Base-by-base conservation (phyloP, 331 rosid genomes). In the Quercus lobata region DNA sequence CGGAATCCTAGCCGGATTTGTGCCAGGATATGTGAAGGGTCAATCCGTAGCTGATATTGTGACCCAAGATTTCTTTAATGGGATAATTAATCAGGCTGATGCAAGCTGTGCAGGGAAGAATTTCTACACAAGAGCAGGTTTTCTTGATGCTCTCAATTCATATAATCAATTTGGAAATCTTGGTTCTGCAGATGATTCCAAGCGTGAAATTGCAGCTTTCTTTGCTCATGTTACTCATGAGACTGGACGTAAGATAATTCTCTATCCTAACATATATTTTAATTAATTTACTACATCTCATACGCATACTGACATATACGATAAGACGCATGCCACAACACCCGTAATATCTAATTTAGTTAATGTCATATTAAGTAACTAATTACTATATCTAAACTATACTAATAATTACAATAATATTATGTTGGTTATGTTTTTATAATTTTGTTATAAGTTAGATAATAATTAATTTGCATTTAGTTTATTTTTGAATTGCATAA, bases 171-270 rank as follows among this genome's bases (percentile, higher is more conserved):
- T 92, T 55, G 92, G 96, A 10, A 69, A 63, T 21, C 19, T 80
- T 44, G 85, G 87, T 7, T 71, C 90, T 1, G 52, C 37, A 18
- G 87, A 87, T 34, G 94, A 87, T 55, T 90, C 97, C 4, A 90
- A 90, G 79, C 89, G 97, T 0, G 96, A 92, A 81, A 86, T 92
- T 74, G 96, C 97, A 2, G 96, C 96, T 2, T 91, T 92, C 83
- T 92, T 90, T 52, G 96, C 84, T 14, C 93, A 91, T 10, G 94
- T 90, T 82, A 92, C 97, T 17, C 98, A 91, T 25, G 98, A 93
- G 78, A 90, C 96, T 10, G 90, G 89, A 78, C 92, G 98, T 91
- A 80, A 81, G 94, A 68, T 6, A 7, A 9, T 52, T 12, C 41
- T n/a, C 44, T 44, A 32, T 52, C 4, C 0, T 49, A 49, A 12